Conservation (phyloP, 2,329 filamentous ascomycete species). For the Fusarium floridanum region DNA sequence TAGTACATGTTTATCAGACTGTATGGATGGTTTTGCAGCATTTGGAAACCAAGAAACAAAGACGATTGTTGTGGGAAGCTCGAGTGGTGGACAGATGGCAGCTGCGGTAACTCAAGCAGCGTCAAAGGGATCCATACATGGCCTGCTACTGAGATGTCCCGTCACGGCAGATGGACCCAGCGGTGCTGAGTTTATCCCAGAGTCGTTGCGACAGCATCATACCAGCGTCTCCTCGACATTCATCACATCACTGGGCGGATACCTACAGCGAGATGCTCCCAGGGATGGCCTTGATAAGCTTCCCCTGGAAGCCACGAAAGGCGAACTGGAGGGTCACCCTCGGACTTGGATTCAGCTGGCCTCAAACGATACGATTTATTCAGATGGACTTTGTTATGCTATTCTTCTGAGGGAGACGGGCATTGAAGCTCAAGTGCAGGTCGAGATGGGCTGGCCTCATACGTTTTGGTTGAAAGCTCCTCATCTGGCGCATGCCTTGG, state of each 20-base stretch:
- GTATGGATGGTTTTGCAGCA: conserved; percentile 52
- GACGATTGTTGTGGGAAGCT: conserved; percentile 59
- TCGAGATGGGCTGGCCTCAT: conserved; percentile 63
- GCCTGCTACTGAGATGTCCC: conserved; percentile 61
- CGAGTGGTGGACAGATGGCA: conserved; percentile 63
- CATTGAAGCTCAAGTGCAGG: conserved; percentile 56
- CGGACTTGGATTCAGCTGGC: conserved; percentile 63
- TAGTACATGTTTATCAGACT: conserved; percentile 57
- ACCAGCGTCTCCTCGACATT: conserved; percentile 57
- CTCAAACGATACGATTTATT: conserved; percentile 65
- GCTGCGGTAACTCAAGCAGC: conserved; percentile 56
- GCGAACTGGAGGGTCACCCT: conserved; percentile 52
- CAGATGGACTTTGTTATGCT: conserved; percentile 64
- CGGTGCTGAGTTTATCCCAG: conserved; percentile 53
- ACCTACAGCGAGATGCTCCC: conserved; percentile 51
- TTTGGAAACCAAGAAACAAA: conserved; percentile 26
- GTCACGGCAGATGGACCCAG: conserved; percentile 61
- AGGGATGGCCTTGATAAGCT: conserved; percentile 57
- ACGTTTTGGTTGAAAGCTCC: conserved; percentile 65
- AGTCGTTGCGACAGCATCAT: conserved; percentile 52
- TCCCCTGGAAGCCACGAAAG: conserved; percentile 55
- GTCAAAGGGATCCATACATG: conserved; percentile 48
- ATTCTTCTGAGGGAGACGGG: conserved; percentile 56
- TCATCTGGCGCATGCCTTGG: conserved; percentile 54
- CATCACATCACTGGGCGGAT: conserved; percentile 50